These are phyloP conservation scores for Pseudoperonospora humuli DNA, from an alignment of 352 stramenopile genomes.

Conservation along the genomic window DNA sequence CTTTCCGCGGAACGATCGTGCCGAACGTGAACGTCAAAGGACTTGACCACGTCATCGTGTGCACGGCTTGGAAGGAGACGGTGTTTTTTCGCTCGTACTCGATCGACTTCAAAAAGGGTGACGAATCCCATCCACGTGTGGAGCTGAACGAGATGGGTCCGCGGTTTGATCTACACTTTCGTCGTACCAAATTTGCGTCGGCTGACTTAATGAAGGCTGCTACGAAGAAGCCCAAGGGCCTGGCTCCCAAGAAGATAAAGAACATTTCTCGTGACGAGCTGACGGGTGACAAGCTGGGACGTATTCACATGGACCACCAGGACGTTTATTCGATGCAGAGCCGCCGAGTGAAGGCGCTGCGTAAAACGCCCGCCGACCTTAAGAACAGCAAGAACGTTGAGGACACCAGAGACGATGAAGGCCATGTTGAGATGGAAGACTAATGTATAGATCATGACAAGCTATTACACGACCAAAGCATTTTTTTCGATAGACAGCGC, in stretches of 20 bases:
- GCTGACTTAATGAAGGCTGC: slow-evolving; percentile 93
- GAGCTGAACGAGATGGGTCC: slow-evolving; percentile 89
- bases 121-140: slow-evolving; percentile 76
- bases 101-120: slow-evolving; percentile 90
- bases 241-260: slow-evolving; percentile 95
- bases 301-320: slow-evolving; percentile 97
- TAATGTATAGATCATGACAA: slow-evolving; percentile 32
- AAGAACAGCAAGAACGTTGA: slow-evolving; percentile 42
- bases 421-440: slow-evolving; percentile 48
- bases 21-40: slow-evolving; percentile 92
- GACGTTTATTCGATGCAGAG: slow-evolving; percentile 95
- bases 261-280: slow-evolving; percentile 95
- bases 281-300: slow-evolving; percentile 96
- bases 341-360: slow-evolving; percentile 92
- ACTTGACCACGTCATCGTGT: slow-evolving; percentile 96
- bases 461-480: slow-evolving; percentile 27
- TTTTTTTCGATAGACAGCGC: slow-evolving; percentile 21
- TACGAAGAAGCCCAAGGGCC: slow-evolving; percentile 89
- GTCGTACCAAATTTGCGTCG: slow-evolving; percentile 92
- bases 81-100: slow-evolving; percentile 96
- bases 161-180: slow-evolving; percentile 86
- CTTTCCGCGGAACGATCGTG: slow-evolving; percentile 96
- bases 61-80: slow-evolving; percentile 88
- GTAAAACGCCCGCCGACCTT: slow-evolving; percentile 73
- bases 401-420: slow-evolving; percentile 16